These are phyloP conservation scores for Dryas integrifolia DNA, from an alignment of 331 rosid genomes.

Conservation along the genomic window DNA sequence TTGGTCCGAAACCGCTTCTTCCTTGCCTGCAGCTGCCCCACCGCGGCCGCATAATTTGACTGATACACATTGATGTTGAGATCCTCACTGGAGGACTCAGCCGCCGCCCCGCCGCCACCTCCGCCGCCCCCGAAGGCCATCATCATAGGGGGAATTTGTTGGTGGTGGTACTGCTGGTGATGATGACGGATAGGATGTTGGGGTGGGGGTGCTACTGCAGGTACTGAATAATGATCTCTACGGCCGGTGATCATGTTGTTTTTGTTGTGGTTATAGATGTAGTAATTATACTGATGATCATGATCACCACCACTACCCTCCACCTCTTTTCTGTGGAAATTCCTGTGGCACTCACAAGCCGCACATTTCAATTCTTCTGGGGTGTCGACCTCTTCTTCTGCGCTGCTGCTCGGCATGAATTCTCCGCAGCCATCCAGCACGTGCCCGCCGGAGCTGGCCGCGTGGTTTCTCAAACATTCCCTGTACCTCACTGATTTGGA, in stretches of 20 bases:
- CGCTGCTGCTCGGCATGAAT: slow-evolving; percentile 73
- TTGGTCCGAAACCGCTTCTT: slow-evolving; percentile 84
- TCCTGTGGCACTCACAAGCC: slow-evolving; percentile 93
- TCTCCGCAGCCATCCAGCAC: slow-evolving; percentile 94
- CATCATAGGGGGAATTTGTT: slow-evolving; percentile 54
- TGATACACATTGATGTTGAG: slow-evolving; percentile 44
- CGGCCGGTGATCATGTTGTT: slow-evolving; percentile 19
- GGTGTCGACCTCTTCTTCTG: slow-evolving; percentile 41
- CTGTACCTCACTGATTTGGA: slow-evolving; percentile 41
- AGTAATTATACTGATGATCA: slow-evolving; percentile 19
- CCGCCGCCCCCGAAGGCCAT: slow-evolving; percentile 81
- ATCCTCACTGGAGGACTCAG: slow-evolving; percentile 88
- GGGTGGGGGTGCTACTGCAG: slow-evolving; percentile 19
- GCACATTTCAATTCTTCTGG: slow-evolving; percentile 68
- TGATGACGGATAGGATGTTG: slow-evolving; percentile 30
- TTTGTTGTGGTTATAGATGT: slow-evolving; percentile 23
- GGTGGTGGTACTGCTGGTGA: slow-evolving; percentile 23
- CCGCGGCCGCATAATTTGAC: slow-evolving; percentile 34
- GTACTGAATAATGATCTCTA: slow-evolving; percentile 10
- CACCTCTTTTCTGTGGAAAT: slow-evolving; percentile 70
- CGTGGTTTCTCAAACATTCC: slow-evolving; percentile 87
- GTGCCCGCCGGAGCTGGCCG: slow-evolving; percentile 81
- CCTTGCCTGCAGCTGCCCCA: slow-evolving; percentile 18
- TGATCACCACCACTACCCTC: slow-evolving; percentile 39
- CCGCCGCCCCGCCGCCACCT: slow-evolving; percentile 43